phyloP scores from a whole-genome alignment of 176 grass and related monocot genomes.

The Otatea glauca region DNA sequence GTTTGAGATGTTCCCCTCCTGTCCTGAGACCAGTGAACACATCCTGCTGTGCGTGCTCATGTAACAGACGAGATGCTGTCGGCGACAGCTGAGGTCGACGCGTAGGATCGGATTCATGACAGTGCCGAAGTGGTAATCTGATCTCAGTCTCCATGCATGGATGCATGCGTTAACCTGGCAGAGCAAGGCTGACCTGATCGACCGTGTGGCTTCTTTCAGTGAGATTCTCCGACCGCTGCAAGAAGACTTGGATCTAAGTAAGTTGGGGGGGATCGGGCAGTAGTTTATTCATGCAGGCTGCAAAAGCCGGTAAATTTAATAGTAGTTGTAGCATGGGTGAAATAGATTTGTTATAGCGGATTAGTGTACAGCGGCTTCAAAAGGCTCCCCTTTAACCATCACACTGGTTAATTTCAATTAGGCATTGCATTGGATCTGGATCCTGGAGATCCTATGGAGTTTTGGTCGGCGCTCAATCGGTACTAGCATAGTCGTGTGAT shows the following conservation, averaged over 20 bases:
- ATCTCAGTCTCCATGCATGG: not conserved
- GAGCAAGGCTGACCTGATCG: not conserved
- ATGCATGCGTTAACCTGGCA: not conserved
- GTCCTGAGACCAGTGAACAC: conserved; percentile 2
- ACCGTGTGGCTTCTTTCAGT: not conserved
- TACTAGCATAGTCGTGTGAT: not conserved
- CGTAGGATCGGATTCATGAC: not conserved
- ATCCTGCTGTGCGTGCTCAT: not conserved
- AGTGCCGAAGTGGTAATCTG: too few relatives aligned
- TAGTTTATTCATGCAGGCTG: conserved; percentile 24
- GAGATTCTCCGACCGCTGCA: not conserved
- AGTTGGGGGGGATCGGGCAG: not conserved
- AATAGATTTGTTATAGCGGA: not conserved
- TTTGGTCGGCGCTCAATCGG: not conserved
- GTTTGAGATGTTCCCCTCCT: not conserved
- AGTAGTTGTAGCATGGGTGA: not conserved
- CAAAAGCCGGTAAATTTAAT: not conserved
- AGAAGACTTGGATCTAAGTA: conserved; percentile 25
- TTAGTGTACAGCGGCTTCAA: not conserved
- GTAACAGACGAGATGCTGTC: not conserved
- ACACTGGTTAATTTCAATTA: not conserved
- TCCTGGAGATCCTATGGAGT: not conserved
- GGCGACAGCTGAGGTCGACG: not conserved
- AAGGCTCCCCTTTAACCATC: conserved; percentile 6
- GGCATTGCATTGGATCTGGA: not conserved